Base-by-base conservation (phyloP, 2,329 filamentous ascomycete species). In the Colletotrichum sp. region DNA sequence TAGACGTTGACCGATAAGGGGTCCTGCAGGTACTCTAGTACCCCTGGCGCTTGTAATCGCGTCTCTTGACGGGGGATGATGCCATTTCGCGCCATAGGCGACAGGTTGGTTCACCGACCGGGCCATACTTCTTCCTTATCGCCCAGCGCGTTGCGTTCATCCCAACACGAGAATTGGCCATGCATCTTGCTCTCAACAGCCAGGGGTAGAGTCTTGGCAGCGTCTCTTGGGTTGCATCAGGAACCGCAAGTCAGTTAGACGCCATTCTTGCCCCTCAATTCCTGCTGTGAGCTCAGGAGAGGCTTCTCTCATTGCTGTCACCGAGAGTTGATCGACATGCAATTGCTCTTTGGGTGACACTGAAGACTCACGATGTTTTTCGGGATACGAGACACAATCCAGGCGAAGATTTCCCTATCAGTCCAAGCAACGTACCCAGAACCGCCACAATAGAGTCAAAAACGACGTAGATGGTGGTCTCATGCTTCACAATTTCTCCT, bases 181-280 rank as follows among this genome's bases (percentile, higher is more conserved):
- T 61, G 59, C 36, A 24, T 21, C 18, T 36, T n/a, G 28, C 39
- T 61, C 26, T 39, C 7, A n/a, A 8, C 10, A 3, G 9, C 57
- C 72, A 71, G 72, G 68, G 60, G 67, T 55, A 2, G 2, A 32
- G 39, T 28, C 72, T 74, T 74, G 67, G 67, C 72, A 8, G 21
- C 60, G 8, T 39, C n/a, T 39, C 48, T 66, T 64, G 36, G 72
- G 72, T 74, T 21, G 43, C 28, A 74, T 66, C n/a, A 68, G 34
- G 12, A 48, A 16, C n/a, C 32, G 32, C 14, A 28, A 14, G 21
- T 14, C 39, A 36, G 36, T 12, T 21, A 8, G 21, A 21, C 26
- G 52, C 68, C 10, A 12, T 21, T 18, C 1, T 61, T 61, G 39
- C 68, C 72, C 72, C 72, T 71, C 72, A 65, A n/a, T 66, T n/a